These are phyloP conservation scores for Tilletia caries DNA, from an alignment of 1,284 basidiomycete species.

Conservation along the genomic window DNA sequence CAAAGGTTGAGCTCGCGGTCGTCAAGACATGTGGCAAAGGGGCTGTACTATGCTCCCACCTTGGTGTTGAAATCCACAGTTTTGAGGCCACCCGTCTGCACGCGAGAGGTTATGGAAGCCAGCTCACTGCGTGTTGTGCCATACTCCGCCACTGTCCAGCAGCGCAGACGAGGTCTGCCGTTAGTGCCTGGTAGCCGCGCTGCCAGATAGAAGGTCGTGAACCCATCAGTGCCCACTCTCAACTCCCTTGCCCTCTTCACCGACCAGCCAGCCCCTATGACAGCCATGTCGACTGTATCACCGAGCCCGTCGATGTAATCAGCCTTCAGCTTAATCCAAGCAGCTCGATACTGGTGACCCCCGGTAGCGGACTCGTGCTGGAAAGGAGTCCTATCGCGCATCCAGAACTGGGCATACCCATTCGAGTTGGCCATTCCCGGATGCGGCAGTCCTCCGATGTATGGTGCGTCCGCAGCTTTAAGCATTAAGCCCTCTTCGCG, in stretches of 20 bases:
- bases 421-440: not conserved
- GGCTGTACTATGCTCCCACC: not conserved
- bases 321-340: constrained; percentile 5
- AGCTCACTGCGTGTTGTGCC: not conserved
- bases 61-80: not conserved
- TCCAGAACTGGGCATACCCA: not conserved
- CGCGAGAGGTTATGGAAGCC: not conserved
- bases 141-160: not conserved
- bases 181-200: not conserved
- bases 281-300: not conserved
- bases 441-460: not conserved
- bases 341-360: not conserved
- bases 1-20: not conserved
- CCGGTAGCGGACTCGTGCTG: not conserved
- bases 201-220: not conserved
- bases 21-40: not conserved
- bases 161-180: not conserved
- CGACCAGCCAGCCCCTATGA: not conserved
- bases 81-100: not conserved
- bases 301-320: constrained; percentile 10
- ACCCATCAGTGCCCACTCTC: constrained; percentile 1
- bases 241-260: not conserved
- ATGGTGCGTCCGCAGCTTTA: constrained; percentile 2
- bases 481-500: constrained; percentile 6
- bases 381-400: not conserved